Percentiles rank a stretch among this genome's conserved stretches.
phyloP scores from a whole-genome alignment of 2,329 filamentous ascomycete genomes.

The Aspergillus clavatus region DNA sequence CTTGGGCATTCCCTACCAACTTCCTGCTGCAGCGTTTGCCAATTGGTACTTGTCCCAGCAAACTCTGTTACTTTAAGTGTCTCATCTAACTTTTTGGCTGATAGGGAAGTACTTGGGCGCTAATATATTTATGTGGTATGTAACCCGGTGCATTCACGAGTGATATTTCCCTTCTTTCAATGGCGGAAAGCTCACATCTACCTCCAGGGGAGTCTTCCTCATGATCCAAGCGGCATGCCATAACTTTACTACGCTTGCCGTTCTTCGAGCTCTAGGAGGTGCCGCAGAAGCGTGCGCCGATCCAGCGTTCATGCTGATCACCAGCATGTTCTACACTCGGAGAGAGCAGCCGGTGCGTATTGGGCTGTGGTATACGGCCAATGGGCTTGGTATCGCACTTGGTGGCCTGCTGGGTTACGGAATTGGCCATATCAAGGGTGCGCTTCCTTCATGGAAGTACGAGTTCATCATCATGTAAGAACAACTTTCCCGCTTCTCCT shows the following conservation, averaged over 20 bases:
- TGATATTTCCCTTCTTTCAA: background rate
- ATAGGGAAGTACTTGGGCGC: slow-evolving; percentile 50
- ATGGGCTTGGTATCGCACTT: slow-evolving; percentile 56
- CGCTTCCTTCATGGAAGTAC: slow-evolving; percentile 59
- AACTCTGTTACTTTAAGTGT: background rate
- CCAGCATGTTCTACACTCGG: slow-evolving; percentile 62
- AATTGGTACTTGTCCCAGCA: slow-evolving; percentile 34
- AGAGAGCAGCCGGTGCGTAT: slow-evolving; percentile 59
- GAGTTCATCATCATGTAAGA: slow-evolving; percentile 60
- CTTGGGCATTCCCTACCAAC: slow-evolving; percentile 53
- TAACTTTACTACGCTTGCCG: slow-evolving; percentile 53
- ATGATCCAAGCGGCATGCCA: slow-evolving; percentile 52
- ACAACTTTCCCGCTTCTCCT: background rate
- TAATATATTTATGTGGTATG: slow-evolving; percentile 55
- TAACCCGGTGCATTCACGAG: background rate
- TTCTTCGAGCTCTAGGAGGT: slow-evolving; percentile 54
- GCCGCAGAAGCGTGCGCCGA: slow-evolving; percentile 55
- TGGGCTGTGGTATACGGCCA: slow-evolving; percentile 56
- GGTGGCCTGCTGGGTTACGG: slow-evolving; percentile 56
- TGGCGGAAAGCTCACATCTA: background rate
- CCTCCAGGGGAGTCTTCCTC: slow-evolving; percentile 44
- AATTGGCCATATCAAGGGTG: slow-evolving; percentile 56
- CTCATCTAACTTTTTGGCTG: background rate
- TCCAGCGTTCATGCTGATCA: slow-evolving; percentile 61
- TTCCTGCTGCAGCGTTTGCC: slow-evolving; percentile 50